Percentiles rank a stretch among this genome's conserved stretches.
These are phyloP conservation scores for Colletotrichum cordylinicola DNA, from an alignment of 2,329 filamentous ascomycete species.

Conservation along the genomic window DNA sequence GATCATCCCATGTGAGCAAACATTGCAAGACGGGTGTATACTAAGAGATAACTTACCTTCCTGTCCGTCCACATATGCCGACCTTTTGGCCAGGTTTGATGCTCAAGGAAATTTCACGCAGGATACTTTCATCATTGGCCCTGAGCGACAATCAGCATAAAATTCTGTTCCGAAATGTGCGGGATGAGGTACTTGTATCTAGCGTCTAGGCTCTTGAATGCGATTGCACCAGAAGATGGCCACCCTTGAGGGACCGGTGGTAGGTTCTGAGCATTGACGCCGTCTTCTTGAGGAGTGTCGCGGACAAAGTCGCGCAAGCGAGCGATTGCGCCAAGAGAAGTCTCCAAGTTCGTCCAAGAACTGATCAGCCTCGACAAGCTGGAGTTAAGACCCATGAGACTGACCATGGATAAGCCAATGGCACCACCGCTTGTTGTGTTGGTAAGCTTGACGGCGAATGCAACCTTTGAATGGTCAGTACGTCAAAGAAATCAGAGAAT, in stretches of 20 bases:
- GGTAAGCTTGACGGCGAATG: constrained; percentile 40
- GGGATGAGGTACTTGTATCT: constrained; percentile 36
- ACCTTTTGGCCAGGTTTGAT: constrained; percentile 36
- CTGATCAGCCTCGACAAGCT: constrained; percentile 36
- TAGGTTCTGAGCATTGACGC: constrained; percentile 20
- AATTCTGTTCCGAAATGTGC: too few relatives aligned
- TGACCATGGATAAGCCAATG: constrained; percentile 30
- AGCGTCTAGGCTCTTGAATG: constrained; percentile 34
- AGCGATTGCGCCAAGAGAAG: constrained; percentile 30
- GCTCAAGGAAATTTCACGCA: too few relatives aligned
- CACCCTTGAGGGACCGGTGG: constrained; percentile 30
- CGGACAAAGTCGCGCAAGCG: constrained; percentile 32
- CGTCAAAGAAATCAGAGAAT: neutral
- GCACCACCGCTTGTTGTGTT: neutral
- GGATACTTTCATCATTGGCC: too few relatives aligned
- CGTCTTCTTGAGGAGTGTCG: constrained; percentile 31
- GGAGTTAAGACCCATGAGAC: constrained; percentile 37
- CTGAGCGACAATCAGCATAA: too few relatives aligned
- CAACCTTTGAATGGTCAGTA: constrained; percentile 7
- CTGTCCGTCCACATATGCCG: constrained; percentile 39
- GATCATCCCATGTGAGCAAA: neutral
- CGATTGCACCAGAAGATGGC: constrained; percentile 35
- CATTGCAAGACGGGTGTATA: neutral
- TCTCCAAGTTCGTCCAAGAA: constrained; percentile 35
- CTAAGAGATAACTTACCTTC: constrained; percentile 25